These are phyloP conservation scores for Balamuthia mandrillaris DNA, from an alignment of 208 protist genomes.

Conservation along the genomic window DNA sequence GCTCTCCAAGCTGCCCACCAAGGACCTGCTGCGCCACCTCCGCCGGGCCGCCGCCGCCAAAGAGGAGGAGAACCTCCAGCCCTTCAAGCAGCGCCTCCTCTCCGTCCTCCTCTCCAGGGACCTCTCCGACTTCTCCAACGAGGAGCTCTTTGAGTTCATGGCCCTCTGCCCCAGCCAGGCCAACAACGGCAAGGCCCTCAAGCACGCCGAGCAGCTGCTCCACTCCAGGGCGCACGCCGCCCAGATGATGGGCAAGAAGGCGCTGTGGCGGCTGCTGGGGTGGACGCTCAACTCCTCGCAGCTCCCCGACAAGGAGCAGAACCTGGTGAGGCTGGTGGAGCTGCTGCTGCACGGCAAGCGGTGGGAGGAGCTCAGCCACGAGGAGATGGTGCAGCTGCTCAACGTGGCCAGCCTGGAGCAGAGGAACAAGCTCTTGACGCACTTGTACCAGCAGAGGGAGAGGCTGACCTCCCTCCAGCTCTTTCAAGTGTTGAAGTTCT, in stretches of 20 bases:
- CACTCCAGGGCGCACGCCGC: neutral
- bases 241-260: neutral
- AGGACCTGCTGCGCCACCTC: too few relatives aligned
- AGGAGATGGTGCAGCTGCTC: neutral
- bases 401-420: neutral
- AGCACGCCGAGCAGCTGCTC: neutral
- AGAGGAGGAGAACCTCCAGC: too few relatives aligned
- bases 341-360: neutral
- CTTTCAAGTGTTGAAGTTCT: neutral
- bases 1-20: too few relatives aligned
- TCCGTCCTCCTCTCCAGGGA: neutral
- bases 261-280: neutral
- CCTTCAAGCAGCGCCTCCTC: neutral
- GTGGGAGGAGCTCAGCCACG: neutral
- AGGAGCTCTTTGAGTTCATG: neutral
- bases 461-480: too few relatives aligned
- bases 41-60: too few relatives aligned
- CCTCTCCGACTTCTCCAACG: neutral
- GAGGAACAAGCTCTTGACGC: neutral
- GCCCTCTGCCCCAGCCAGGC: neutral
- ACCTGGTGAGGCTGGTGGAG: neutral
- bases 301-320: neutral
- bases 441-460: neutral
- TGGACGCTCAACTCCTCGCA: neutral
- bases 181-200: conserved; percentile 2